phyloP scores from a whole-genome alignment of 495 filamentous ascomycete species.

The Hyaloscypha bicolor region DNA sequence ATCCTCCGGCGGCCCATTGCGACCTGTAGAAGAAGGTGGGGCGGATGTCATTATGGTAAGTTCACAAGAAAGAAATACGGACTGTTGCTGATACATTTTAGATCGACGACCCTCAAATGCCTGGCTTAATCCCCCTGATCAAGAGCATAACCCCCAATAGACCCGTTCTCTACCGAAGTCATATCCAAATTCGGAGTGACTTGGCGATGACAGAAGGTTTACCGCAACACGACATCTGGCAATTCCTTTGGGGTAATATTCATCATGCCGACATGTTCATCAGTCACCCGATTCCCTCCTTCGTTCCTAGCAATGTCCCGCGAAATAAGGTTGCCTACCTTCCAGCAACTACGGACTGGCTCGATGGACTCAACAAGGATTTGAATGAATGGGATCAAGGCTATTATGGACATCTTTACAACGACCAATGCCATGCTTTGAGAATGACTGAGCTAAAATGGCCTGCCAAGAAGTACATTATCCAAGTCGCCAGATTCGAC shows the following conservation, averaged over 20 bases:
- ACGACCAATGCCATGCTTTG: constrained; percentile 60
- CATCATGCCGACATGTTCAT: constrained; percentile 78
- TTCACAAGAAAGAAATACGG: neutral
- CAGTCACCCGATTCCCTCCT: constrained; percentile 76
- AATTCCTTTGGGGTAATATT: constrained; percentile 74
- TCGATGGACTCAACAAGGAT: constrained; percentile 84
- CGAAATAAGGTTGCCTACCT: constrained; percentile 71
- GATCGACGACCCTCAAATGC: constrained; percentile 90
- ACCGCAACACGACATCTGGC: constrained; percentile 76
- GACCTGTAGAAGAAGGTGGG: constrained; percentile 68
- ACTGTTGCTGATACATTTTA: constrained; percentile 29
- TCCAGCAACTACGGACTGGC: constrained; percentile 87
- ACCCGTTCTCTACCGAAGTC: constrained; percentile 79
- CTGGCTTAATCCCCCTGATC: constrained; percentile 75
- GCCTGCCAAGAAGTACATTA: constrained; percentile 72
- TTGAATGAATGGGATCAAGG: constrained; percentile 73
- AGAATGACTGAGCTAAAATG: constrained; percentile 65
- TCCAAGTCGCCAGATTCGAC: constrained; percentile 85
- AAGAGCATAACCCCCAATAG: constrained; percentile 71
- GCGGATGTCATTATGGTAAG: constrained; percentile 76
- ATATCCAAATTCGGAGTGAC: constrained; percentile 84
- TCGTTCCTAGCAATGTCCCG: constrained; percentile 73
- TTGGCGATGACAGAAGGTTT: constrained; percentile 61
- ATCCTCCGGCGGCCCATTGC: constrained; percentile 65
- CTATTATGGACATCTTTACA: constrained; percentile 79